Percentiles rank a stretch among this genome's conserved stretches.
Conservation (phyloP, 345 rosid genomes). For the Pistacia atlantica region DNA sequence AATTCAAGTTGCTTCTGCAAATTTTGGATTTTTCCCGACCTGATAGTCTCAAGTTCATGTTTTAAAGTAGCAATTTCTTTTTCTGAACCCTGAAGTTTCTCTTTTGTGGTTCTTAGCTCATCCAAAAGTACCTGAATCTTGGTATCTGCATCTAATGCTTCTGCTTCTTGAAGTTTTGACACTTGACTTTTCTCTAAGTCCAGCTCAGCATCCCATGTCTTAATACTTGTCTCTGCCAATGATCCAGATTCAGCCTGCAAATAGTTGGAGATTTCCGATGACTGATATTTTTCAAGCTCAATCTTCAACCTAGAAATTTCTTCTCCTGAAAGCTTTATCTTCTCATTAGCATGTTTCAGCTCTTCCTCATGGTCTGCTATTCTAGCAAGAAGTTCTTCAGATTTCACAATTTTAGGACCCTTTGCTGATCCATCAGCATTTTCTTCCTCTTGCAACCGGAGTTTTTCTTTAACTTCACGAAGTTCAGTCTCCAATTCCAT, state of each 20-base stretch:
- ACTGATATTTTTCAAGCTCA: constrained; percentile 50
- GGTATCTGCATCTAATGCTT: constrained; percentile 21
- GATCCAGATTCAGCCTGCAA: constrained; percentile 34
- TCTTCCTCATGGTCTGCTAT: constrained; percentile 58
- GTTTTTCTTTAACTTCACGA: constrained; percentile 57
- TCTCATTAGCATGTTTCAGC: constrained; percentile 52
- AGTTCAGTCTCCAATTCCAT: constrained; percentile 63
- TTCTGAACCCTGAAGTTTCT: constrained; percentile 57
- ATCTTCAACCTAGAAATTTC: constrained; percentile 52
- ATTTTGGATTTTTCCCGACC: constrained; percentile 30
- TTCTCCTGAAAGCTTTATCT: constrained; percentile 48
- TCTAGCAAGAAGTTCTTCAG: constrained; percentile 42
- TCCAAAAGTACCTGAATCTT: constrained; percentile 42
- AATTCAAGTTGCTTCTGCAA: constrained; percentile 48
- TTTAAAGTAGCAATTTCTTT: constrained; percentile 53
- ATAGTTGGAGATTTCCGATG: constrained; percentile 28
- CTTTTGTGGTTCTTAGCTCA: constrained; percentile 58
- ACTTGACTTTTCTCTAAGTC: constrained; percentile 20
- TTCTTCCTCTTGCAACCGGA: constrained; percentile 49
- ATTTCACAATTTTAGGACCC: constrained; percentile 33
- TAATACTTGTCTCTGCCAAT: constrained; percentile 22
- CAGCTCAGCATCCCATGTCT: constrained; percentile 28
- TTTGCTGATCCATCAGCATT: constrained; percentile 35
- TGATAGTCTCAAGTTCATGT: constrained; percentile 39
- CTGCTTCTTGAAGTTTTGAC: constrained; percentile 32